phyloP scores from a whole-genome alignment of 371 early-diverging fungal species.

The Batkoa obscura region DNA sequence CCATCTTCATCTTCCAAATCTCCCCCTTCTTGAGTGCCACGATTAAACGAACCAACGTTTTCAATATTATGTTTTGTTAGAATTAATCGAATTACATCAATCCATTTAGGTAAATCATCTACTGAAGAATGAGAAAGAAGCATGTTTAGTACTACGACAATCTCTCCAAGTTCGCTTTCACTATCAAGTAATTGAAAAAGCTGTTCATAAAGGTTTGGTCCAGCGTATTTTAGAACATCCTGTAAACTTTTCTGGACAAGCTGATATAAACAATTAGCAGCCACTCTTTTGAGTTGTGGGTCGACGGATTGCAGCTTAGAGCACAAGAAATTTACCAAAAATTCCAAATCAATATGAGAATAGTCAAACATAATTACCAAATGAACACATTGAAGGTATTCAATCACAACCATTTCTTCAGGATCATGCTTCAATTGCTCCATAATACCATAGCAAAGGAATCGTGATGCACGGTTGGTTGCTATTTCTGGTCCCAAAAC shows the following conservation, averaged over 20 bases:
- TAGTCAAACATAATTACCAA: conserved; percentile 82
- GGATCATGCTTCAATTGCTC: conserved; percentile 58
- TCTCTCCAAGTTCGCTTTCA: conserved; percentile 54
- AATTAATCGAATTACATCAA: conserved; percentile 60
- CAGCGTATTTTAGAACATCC: conserved; percentile 39
- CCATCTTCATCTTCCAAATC: conserved; percentile 10
- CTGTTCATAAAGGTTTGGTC: conserved; percentile 58
- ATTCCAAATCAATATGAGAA: conserved; percentile 37
- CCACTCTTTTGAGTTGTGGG: conserved; percentile 47
- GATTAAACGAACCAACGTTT: conserved; percentile 8
- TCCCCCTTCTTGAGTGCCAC: background rate
- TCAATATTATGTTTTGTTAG: conserved; percentile 21
- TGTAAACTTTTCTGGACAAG: conserved; percentile 61
- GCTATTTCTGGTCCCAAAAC: conserved; percentile 85
- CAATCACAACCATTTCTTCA: conserved; percentile 61
- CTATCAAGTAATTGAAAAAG: conserved; percentile 65
- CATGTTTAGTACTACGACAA: conserved; percentile 54
- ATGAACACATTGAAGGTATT: conserved; percentile 73
- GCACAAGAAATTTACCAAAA: conserved; percentile 60
- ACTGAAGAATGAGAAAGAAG: conserved; percentile 52
- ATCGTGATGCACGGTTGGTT: conserved; percentile 42
- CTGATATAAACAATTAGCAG: conserved; percentile 73
- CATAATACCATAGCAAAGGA: conserved; percentile 52
- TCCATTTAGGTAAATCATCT: conserved; percentile 60
- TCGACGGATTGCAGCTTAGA: conserved; percentile 27